A percentile compares a stretch with the other conserved stretches of the same genome.
Conservation (phyloP, 768 basidiomycete genomes). For the Mycena pura region DNA sequence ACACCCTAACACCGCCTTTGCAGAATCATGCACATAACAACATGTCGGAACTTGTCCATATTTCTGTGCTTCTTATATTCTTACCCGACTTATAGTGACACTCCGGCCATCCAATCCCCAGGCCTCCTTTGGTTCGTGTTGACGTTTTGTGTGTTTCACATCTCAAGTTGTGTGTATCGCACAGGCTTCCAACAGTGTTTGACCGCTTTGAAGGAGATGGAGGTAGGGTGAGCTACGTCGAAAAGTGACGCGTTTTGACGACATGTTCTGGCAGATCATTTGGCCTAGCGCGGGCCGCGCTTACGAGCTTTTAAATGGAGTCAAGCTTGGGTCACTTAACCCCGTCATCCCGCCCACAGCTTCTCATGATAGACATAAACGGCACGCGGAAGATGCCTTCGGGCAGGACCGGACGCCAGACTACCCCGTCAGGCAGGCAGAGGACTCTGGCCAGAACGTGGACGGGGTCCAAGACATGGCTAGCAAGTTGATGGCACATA, state of each 20-base stretch:
- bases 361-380: constrained; percentile 56
- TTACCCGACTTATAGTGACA: constrained; percentile 56
- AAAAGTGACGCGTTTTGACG: not conserved
- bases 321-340: constrained; percentile 59
- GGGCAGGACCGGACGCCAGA: constrained; percentile 59
- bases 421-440: constrained; percentile 38
- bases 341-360: constrained; percentile 43
- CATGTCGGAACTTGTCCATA: constrained; percentile 51
- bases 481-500: constrained; percentile 73
- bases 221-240: constrained; percentile 47
- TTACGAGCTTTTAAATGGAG: constrained; percentile 71
- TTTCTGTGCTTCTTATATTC: constrained; percentile 17
- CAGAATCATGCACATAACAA: constrained; percentile 83
- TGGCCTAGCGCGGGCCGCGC: constrained; percentile 77
- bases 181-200: constrained; percentile 62
- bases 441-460: constrained; percentile 33
- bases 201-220: constrained; percentile 69
- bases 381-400: constrained; percentile 68
- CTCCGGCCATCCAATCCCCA: constrained; percentile 75
- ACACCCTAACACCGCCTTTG: constrained; percentile 23
- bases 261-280: constrained; percentile 50
- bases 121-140: constrained; percentile 57
- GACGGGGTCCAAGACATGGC: constrained; percentile 68
- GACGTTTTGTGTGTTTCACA: not conserved
- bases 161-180: not conserved